phyloP scores from a whole-genome alignment of 257 asterid genomes.

The Capsicum baccatum region DNA sequence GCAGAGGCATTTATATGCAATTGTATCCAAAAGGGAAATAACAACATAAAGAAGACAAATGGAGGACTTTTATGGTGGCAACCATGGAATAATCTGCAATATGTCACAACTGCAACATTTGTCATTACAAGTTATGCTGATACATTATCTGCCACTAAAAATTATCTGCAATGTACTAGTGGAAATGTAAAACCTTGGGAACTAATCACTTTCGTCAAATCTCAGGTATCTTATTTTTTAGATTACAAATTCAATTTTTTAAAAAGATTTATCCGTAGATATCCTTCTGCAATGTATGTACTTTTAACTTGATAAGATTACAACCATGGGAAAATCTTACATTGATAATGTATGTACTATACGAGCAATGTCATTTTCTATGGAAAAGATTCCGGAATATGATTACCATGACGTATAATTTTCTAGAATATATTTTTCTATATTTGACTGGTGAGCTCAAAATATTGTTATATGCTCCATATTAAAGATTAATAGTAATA shows the following conservation, averaged over 20 bases:
- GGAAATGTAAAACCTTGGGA: slow-evolving; percentile 40
- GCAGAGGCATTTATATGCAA: slow-evolving; percentile 64
- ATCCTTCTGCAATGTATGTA: too few relatives aligned
- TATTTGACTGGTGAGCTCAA: too few relatives aligned
- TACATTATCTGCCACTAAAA: slow-evolving; percentile 33
- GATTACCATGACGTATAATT: too few relatives aligned
- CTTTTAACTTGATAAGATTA: too few relatives aligned
- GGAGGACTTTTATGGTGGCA: slow-evolving; percentile 61
- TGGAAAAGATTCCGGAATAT: too few relatives aligned
- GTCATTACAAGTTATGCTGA: slow-evolving; percentile 50
- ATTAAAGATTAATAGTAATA: too few relatives aligned
- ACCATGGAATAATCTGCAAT: slow-evolving; percentile 61
- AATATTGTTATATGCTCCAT: too few relatives aligned
- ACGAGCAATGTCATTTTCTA: too few relatives aligned
- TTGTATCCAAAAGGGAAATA: slow-evolving; percentile 50
- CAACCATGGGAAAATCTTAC: too few relatives aligned
- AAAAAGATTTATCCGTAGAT: neutral
- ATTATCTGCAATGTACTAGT: slow-evolving; percentile 41
- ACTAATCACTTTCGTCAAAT: slow-evolving; percentile 38
- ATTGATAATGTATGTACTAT: too few relatives aligned
- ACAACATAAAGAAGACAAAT: slow-evolving; percentile 36
- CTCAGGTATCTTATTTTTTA: slow-evolving; percentile 46
- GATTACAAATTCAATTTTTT: neutral
- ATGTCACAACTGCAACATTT: slow-evolving; percentile 53
- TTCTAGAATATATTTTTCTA: too few relatives aligned